Conservation (phyloP, 306 rosid genomes). For the Cucumis cinereus region DNA sequence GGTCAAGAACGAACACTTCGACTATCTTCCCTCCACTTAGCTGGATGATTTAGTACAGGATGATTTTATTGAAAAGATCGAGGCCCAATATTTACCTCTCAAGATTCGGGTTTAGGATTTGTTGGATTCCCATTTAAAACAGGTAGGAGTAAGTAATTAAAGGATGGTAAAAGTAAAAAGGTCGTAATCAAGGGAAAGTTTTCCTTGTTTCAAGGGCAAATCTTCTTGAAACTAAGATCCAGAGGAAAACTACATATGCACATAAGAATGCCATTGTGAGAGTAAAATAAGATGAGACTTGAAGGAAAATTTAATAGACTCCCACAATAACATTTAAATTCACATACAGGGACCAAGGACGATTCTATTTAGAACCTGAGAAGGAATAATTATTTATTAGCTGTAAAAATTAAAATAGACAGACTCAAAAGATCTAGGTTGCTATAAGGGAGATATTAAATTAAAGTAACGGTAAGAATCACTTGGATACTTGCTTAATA, state of each 20-base stretch:
- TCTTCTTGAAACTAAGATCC: neutral
- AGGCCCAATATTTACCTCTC: neutral
- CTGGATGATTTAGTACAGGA: neutral
- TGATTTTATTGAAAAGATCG: neutral
- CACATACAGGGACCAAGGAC: neutral
- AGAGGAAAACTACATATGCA: neutral
- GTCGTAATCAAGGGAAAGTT: neutral
- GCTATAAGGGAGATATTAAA: neutral
- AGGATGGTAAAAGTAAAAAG: neutral
- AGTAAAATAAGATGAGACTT: neutral
- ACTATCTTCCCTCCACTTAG: neutral
- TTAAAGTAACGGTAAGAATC: neutral
- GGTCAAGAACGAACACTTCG: neutral
- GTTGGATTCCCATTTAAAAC: neutral
- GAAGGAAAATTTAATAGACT: neutral
- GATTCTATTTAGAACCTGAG: neutral
- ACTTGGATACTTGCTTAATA: neutral
- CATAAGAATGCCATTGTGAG: neutral
- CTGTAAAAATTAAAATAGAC: neutral
- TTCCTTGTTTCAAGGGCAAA: neutral
- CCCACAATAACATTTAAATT: neutral
- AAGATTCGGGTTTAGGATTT: too few species aligned
- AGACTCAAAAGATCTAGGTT: neutral
- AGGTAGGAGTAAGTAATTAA: neutral
- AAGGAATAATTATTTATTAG: neutral